A percentile compares a stretch with the other conserved stretches of the same genome.
Conservation (phyloP, 345 rosid species). For the Combretum micranthum region DNA sequence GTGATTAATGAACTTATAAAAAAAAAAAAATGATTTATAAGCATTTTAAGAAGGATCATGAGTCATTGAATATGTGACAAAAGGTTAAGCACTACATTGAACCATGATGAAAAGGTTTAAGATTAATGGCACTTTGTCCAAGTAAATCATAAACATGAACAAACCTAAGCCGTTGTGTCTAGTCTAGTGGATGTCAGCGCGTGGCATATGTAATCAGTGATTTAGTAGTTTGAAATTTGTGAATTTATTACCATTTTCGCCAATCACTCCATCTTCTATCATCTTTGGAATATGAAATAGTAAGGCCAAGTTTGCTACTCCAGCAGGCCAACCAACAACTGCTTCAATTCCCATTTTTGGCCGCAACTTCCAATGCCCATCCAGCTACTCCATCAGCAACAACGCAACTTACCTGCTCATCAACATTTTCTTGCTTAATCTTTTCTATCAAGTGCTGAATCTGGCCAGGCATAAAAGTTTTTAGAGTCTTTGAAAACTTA, state of each 20-base stretch:
- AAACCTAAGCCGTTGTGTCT: no score
- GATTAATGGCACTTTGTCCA: no score
- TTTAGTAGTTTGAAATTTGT: no score
- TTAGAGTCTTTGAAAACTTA: conserved; percentile 4
- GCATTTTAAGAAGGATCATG: no score
- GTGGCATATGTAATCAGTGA: neutral
- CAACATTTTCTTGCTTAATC: neutral
- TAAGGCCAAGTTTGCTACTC: conserved; percentile 14
- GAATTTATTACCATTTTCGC: conserved; percentile 15
- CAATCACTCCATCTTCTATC: conserved; percentile 12
- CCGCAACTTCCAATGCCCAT: conserved; percentile 23
- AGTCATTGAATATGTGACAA: no score
- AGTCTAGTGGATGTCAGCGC: neutral
- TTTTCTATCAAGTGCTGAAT: conserved; percentile 19
- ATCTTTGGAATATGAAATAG: conserved; percentile 10
- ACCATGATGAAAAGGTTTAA: no score
- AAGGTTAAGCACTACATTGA: no score
- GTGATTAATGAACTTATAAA: no score
- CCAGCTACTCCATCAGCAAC: conserved; percentile 11
- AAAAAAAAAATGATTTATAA: no score
- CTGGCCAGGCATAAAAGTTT: conserved; percentile 8
- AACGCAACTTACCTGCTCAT: conserved; percentile 19
- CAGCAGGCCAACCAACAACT: conserved; percentile 6
- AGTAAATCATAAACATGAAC: no score
- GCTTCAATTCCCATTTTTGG: conserved; percentile 10